Conservation (phyloP, 139 green algal species). For the Chlorella sp. region DNA sequence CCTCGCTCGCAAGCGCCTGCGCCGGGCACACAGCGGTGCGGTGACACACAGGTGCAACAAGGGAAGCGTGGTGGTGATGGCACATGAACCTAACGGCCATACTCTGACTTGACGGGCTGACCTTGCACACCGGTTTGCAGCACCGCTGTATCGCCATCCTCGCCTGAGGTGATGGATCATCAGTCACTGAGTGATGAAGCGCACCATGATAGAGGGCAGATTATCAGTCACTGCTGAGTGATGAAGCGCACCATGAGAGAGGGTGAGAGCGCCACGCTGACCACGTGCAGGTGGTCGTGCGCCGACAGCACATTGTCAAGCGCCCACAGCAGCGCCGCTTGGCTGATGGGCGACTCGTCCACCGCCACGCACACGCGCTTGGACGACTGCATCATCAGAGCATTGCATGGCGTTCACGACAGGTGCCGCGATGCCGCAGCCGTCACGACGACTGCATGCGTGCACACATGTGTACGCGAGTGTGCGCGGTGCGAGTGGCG, state of each 20-base stretch:
- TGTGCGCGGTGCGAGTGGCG: too few relatives aligned
- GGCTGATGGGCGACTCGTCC: constrained; percentile 28
- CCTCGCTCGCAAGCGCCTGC: too few relatives aligned
- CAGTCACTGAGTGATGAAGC: constrained; percentile 3
- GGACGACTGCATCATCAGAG: constrained; percentile 7
- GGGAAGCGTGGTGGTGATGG: too few relatives aligned
- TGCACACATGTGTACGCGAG: too few relatives aligned
- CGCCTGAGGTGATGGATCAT: background rate
- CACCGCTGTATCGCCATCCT: background rate
- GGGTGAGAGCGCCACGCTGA: constrained; percentile 44
- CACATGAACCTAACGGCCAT: background rate
- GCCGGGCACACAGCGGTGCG: too few relatives aligned
- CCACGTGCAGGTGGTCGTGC: constrained; percentile 47
- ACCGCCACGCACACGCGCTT: constrained; percentile 22
- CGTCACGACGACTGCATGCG: too few relatives aligned
- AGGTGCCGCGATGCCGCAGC: too few relatives aligned
- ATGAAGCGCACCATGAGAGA: constrained; percentile 47
- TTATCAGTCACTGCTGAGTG: too few relatives aligned
- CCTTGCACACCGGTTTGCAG: background rate
- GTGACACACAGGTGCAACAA: too few relatives aligned
- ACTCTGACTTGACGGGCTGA: background rate
- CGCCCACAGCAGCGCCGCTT: constrained; percentile 35
- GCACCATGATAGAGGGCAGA: constrained; percentile 45
- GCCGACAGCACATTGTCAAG: constrained; percentile 21
- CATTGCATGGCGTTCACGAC: too few relatives aligned